phyloP scores from a whole-genome alignment of 2,329 filamentous ascomycete genomes.

The Lachnellula hyalina region DNA sequence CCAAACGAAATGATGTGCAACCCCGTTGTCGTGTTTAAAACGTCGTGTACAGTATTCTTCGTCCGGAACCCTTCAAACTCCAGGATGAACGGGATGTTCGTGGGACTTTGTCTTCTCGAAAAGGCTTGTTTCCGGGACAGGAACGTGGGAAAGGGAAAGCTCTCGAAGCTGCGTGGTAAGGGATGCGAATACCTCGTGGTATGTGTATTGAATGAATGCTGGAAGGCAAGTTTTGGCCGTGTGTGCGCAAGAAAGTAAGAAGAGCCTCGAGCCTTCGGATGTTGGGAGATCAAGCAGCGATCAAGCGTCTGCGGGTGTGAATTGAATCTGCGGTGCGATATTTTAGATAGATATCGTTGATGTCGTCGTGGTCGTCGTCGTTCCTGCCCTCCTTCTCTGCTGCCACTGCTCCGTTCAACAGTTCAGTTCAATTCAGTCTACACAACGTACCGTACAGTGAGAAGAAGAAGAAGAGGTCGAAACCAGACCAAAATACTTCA shows the following conservation, averaged over 20 bases:
- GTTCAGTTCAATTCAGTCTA: background rate
- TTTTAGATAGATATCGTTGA: background rate
- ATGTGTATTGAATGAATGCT: background rate
- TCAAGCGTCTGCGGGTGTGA: conserved; percentile 13
- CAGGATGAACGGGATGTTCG: background rate
- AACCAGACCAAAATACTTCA: background rate
- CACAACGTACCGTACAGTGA: background rate
- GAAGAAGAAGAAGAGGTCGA: background rate
- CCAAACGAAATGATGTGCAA: conserved; percentile 3
- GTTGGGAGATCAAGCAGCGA: conserved; percentile 21
- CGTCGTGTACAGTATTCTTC: background rate
- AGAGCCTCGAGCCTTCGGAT: conserved; percentile 21
- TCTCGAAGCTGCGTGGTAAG: background rate
- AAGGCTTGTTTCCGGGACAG: background rate
- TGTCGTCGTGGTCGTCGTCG: background rate
- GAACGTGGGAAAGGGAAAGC: background rate
- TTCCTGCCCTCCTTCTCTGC: conserved; percentile 1
- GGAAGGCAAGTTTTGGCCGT: background rate
- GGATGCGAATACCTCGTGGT: background rate
- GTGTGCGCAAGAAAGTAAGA: conserved; percentile 1
- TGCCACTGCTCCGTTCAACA: background rate
- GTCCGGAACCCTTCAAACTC: background rate
- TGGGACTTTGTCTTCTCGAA: background rate
- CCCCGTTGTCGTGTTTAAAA: conserved; percentile 1
- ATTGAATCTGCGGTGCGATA: background rate